Percentiles rank a stretch among this genome's conserved stretches.
phyloP scores from a whole-genome alignment of 352 stramenopile genomes.

The Globisporangium nodosum region DNA sequence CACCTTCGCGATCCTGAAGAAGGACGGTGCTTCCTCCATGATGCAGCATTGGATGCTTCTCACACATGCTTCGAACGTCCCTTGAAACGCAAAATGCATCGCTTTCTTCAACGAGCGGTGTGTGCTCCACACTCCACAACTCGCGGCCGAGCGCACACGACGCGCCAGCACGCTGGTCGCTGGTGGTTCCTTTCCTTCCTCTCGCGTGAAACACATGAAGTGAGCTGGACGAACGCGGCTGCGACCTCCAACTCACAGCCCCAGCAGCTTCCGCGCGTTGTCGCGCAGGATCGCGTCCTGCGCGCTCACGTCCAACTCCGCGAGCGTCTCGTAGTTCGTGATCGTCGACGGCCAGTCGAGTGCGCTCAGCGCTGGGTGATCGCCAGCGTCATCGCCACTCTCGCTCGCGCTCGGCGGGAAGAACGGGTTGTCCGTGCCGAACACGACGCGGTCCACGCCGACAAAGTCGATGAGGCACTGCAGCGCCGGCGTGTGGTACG shows the following conservation, averaged over 20 bases:
- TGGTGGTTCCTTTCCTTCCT: background rate
- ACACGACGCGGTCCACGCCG: constrained; percentile 46
- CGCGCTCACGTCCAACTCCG: constrained; percentile 23
- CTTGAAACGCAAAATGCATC: too few relatives aligned
- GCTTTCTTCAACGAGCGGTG: too few relatives aligned
- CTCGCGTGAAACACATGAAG: too few relatives aligned
- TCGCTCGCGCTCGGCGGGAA: constrained; percentile 32
- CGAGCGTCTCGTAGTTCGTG: constrained; percentile 44
- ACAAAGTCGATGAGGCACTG: constrained; percentile 55
- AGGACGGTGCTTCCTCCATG: too few relatives aligned
- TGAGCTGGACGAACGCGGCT: too few relatives aligned
- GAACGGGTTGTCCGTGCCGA: constrained; percentile 63
- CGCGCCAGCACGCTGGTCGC: too few relatives aligned
- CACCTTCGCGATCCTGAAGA: too few relatives aligned
- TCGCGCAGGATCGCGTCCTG: constrained; percentile 37
- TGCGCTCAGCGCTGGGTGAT: constrained; percentile 13
- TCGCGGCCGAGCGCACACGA: too few relatives aligned
- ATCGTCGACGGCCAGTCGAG: constrained; percentile 36
- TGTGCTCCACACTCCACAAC: too few relatives aligned
- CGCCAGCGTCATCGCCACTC: background rate
- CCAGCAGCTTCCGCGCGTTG: constrained; percentile 30
- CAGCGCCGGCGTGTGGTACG: constrained; percentile 45
- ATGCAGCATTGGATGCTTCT: too few relatives aligned
- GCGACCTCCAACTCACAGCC: constrained; percentile 3
- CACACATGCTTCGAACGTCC: too few relatives aligned